A percentile compares a stretch with the other conserved stretches of the same genome.
These are phyloP conservation scores for Cladochytrium replicatum DNA, from an alignment of 192 early-diverging fungal species.

Conservation along the genomic window DNA sequence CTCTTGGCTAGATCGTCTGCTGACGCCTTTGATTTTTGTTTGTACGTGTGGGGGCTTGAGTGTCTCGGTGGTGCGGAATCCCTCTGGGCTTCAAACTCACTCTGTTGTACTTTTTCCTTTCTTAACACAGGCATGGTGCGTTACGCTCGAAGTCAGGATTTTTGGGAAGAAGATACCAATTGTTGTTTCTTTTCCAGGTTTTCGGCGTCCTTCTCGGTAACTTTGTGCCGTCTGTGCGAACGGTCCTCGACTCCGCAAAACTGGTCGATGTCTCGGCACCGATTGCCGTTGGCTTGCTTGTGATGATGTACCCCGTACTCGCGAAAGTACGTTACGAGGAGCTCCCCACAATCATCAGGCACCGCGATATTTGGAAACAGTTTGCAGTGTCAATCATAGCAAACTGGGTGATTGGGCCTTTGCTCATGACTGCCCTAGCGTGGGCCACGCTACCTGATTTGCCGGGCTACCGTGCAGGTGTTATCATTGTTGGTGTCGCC, in stretches of 20 bases:
- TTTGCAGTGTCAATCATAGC: constrained; percentile 14
- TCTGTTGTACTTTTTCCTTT: no score
- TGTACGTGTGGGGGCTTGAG: no score
- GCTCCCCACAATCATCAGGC: no score
- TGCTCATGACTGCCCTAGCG: constrained; percentile 56
- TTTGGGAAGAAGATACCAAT: constrained; percentile 14
- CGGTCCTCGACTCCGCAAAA: constrained; percentile 38
- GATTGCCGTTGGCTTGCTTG: constrained; percentile 48
- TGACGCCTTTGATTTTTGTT: no score
- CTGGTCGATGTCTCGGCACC: constrained; percentile 60
- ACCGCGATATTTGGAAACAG: neutral
- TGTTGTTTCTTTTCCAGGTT: constrained; percentile 12
- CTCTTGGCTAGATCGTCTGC: constrained; percentile 15
- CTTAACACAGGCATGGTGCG: no score
- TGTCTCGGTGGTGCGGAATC: no score
- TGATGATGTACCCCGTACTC: constrained; percentile 71
- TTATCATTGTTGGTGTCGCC: constrained; percentile 42
- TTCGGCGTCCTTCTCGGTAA: constrained; percentile 48
- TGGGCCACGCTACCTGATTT: constrained; percentile 60
- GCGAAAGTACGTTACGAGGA: constrained; percentile 38
- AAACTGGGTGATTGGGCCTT: constrained; percentile 58
- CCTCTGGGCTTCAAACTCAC: no score
- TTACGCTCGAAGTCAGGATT: no score
- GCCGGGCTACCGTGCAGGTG: constrained; percentile 52
- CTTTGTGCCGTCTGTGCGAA: constrained; percentile 42